phyloP scores from a whole-genome alignment of 352 stramenopile genomes.

The Proteromonas lacertae region DNA sequence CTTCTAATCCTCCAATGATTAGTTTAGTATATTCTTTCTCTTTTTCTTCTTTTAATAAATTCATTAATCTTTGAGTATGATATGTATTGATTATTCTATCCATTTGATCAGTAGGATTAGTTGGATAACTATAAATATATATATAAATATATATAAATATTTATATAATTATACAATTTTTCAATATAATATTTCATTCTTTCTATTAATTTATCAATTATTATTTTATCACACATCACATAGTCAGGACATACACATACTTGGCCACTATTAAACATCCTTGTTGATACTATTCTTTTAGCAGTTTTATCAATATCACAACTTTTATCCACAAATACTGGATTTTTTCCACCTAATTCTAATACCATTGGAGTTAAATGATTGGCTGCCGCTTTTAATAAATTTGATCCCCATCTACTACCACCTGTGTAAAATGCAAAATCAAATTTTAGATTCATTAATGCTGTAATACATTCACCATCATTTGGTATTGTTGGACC shows the following conservation, averaged over 20 bases:
- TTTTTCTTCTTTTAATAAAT: too few relatives aligned
- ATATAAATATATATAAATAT: not conserved
- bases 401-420: slow-evolving; percentile 21
- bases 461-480: not conserved
- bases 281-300: slow-evolving; percentile 32
- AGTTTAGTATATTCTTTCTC: too few relatives aligned
- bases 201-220: slow-evolving; percentile 7
- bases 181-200: not conserved
- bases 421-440: slow-evolving; percentile 33
- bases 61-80: too few relatives aligned
- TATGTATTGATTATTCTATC: too few relatives aligned
- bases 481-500: not conserved
- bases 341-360: slow-evolving; percentile 47
- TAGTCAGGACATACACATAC: slow-evolving; percentile 69
- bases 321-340: slow-evolving; percentile 9
- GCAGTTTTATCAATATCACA: slow-evolving; percentile 4
- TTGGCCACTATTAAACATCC: slow-evolving; percentile 55
- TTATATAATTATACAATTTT: not conserved
- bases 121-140: too few relatives aligned
- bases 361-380: slow-evolving; percentile 58
- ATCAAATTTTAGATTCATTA: slow-evolving; percentile 11
- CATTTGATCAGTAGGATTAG: too few relatives aligned
- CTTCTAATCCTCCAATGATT: too few relatives aligned
- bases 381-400: slow-evolving; percentile 44
- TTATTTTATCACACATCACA: slow-evolving; percentile 31